Conservation (phyloP, 2,329 filamentous ascomycete species). For the Orbilia oligospora region DNA sequence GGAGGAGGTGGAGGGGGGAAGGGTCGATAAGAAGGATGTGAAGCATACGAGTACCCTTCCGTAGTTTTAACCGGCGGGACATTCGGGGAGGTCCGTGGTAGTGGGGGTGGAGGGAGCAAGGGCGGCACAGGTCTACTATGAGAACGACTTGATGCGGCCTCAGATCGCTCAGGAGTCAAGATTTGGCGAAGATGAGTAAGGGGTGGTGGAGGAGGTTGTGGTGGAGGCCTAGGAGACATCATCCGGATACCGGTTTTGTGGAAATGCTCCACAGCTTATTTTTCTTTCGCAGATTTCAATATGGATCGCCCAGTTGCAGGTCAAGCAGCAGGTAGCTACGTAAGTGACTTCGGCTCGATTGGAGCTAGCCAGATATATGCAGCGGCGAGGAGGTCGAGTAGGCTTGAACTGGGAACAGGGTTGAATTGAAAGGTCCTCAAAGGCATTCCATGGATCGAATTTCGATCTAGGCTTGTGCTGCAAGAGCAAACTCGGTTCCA, state of each 20-base stretch:
- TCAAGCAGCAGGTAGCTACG: conserved; percentile 23
- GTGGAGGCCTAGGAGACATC: conserved; percentile 61
- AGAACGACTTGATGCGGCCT: conserved; percentile 60
- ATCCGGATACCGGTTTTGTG: conserved; percentile 57
- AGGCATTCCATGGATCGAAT: conserved; percentile 60
- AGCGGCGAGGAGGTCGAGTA: conserved; percentile 42
- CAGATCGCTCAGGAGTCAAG: conserved; percentile 55
- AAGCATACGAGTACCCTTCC: conserved; percentile 59
- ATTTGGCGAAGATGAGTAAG: conserved; percentile 59
- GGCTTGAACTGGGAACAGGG: conserved; percentile 60
- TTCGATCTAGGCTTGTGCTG: conserved; percentile 59
- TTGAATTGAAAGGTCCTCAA: conserved; percentile 50
- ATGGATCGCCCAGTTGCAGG: conserved; percentile 46
- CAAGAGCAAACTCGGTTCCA: conserved; percentile 54
- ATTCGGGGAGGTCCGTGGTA: conserved; percentile 57
- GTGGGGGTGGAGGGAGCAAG: conserved; percentile 60
- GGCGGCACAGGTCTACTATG: conserved; percentile 56
- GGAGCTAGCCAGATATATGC: conserved; percentile 11
- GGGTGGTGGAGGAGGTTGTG: conserved; percentile 60
- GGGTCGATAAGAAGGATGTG: conserved; percentile 55
- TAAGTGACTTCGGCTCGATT: conserved; percentile 13
- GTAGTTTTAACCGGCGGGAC: conserved; percentile 60
- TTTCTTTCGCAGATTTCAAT: conserved; percentile 37
- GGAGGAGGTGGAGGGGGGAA: conserved; percentile 56
- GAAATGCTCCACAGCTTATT: conserved; percentile 34